Evolutionary conservation across 805 yeast species (phyloP).

Genomic region (Phaffomyces thermotolerans): DNA sequence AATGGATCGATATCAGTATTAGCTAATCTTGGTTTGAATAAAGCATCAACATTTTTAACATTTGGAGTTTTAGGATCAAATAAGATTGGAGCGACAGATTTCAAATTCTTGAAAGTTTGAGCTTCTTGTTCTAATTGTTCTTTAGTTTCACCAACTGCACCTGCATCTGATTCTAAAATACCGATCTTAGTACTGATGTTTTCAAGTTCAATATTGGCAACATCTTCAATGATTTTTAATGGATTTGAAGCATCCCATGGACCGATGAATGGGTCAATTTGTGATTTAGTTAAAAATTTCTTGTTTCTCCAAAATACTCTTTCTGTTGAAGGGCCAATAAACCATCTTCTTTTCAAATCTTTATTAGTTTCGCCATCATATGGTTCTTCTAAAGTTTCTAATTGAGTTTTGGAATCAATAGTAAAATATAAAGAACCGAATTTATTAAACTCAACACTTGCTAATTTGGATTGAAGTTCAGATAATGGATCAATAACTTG

Average conservation of each 20-base stretch:
- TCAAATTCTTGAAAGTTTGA: conserved; percentile 54
- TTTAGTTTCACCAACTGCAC: conserved; percentile 38
- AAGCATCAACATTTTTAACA: conserved; percentile 54
- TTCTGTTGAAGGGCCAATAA: conserved; percentile 86
- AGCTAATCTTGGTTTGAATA: conserved; percentile 65
- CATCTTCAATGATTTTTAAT: conserved; percentile 51
- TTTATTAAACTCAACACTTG: conserved; percentile 53
- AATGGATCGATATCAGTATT: conserved; percentile 88
- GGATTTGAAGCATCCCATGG: conserved; percentile 68
- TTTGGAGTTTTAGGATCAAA: conserved; percentile 42
- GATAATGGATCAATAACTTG: conserved; percentile 67
- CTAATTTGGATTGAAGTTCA: conserved; percentile 51
- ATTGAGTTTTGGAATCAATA: conserved; percentile 48
- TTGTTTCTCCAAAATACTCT: conserved; percentile 69
- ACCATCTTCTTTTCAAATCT: conserved; percentile 60
- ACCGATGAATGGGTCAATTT: conserved; percentile 50
- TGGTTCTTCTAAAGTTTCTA: conserved; percentile 22
- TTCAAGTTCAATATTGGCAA: conserved; percentile 63
- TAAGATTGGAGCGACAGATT: conserved; percentile 48
- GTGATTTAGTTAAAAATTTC: conserved; percentile 41
- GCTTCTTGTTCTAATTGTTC: conserved; percentile 42
- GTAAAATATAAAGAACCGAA: conserved; percentile 81
- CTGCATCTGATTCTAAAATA: conserved; percentile 44
- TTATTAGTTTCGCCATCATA: conserved; percentile 58
- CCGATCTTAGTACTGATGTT: conserved; percentile 46